These are phyloP conservation scores for Aphanomyces invadans DNA, from an alignment of 352 stramenopile species.

Conservation along the genomic window DNA sequence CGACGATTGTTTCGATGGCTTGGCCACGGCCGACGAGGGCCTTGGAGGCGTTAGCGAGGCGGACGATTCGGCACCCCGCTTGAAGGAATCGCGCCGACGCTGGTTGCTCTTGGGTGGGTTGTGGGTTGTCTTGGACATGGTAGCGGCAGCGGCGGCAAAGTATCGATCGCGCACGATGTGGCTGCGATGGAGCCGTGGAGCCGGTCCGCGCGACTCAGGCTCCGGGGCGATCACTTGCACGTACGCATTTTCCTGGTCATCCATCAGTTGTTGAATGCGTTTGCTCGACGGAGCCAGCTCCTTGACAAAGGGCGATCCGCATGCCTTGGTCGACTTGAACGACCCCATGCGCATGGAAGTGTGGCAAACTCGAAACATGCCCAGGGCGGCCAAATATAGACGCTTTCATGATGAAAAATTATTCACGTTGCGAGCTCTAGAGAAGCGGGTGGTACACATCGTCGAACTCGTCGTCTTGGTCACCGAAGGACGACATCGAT, in stretches of 20 bases:
- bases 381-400: background rate
- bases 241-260: slow-evolving; percentile 45
- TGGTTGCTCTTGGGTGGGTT: background rate
- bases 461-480: background rate
- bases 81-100: background rate
- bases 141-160: background rate
- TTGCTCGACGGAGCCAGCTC: slow-evolving; percentile 31
- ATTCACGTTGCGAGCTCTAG: background rate
- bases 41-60: background rate
- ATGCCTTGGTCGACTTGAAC: background rate
- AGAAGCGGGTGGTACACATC: slow-evolving; percentile 1
- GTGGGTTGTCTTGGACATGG: background rate
- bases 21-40: background rate
- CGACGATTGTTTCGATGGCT: background rate
- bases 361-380: background rate
- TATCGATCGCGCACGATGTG: slow-evolving; percentile 23
- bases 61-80: background rate
- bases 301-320: slow-evolving; percentile 41
- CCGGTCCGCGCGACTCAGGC: slow-evolving; percentile 37
- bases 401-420: background rate
- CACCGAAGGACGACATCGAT: background rate
- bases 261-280: slow-evolving; percentile 45
- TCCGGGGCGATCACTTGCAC: slow-evolving; percentile 30
- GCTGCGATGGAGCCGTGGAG: slow-evolving; percentile 44
- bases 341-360: background rate